Base-by-base conservation (phyloP, 2,329 filamentous ascomycete genomes). In the Sarocladiaceae sp. region DNA sequence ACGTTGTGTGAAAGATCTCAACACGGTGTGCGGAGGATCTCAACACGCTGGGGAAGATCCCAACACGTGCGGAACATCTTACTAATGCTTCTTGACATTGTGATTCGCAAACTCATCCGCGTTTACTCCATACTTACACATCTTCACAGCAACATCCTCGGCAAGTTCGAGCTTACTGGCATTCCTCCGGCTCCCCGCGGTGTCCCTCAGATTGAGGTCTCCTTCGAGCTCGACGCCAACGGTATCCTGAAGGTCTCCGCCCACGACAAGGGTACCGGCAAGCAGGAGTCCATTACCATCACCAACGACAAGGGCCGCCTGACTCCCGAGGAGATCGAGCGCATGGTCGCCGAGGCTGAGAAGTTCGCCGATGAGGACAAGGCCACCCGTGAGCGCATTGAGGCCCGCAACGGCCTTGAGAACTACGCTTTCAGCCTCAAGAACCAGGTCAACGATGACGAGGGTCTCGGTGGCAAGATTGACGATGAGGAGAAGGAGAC, bases 271-370 rank as follows among this genome's bases (percentile, higher is more conserved):
- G 94, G 92, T 70, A 97, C 93, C 65, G 94, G 94, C 73, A 97
- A 97, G 83, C 84, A 83, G 58, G 91, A 99, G 81, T 91, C 88
- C 58, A 97, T 99, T 73, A 97, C 94, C 64, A 99, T 99, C 71
- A 97, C 88, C 77, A 97, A 99, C 78, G 94, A 99, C 78, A 97
- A 97, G 86, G 94, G 94, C 62, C 93, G 94, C 71, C 87, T 99
- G 50, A 91, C 88, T 64, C 87, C 88, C 66, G 94, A 99, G 63
- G 94, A 99, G 74, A 99, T 99, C 64, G 93, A 97, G 74, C 94
- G 94, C 73, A 99, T 99, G 94, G 91, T 99, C 59, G 86, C 87
- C 62, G 94, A 99, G 77, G 94, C 94, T 56, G 94, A 97, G 84
- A 90, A 97, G 78, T 97, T 92, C 71, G 94, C 94, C 68, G 94